Conservation (phyloP, 2,329 filamentous ascomycete species). For the Byssochlamys sp. region DNA sequence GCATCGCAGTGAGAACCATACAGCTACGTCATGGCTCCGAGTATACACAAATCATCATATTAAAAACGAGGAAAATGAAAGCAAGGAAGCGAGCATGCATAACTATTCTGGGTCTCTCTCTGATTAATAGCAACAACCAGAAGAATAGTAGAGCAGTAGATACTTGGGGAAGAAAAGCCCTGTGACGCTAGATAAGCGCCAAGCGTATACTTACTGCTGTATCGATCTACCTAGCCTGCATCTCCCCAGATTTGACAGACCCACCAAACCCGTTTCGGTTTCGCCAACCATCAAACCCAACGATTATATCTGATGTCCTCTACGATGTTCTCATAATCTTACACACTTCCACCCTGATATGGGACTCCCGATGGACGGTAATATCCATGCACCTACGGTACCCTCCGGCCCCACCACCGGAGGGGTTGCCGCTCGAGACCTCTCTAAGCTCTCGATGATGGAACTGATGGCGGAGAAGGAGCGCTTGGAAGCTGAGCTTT, state of each 20-base stretch:
- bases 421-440: slow-evolving; percentile 47
- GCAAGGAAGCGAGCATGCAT: no score
- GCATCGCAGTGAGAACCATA: neutral
- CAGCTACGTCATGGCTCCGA: neutral
- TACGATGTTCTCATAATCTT: slow-evolving; percentile 6
- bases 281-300: neutral
- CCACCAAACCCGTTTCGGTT: slow-evolving; percentile 4
- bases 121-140: neutral
- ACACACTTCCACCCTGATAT: slow-evolving; percentile 25
- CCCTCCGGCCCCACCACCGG: slow-evolving; percentile 66
- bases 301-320: neutral
- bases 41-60: neutral
- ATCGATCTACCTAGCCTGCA: neutral
- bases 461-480: slow-evolving; percentile 81
- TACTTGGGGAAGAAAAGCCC: neutral
- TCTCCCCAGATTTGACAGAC: neutral
- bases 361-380: slow-evolving; percentile 52
- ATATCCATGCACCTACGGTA: slow-evolving; percentile 61
- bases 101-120: neutral
- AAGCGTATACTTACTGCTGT: neutral
- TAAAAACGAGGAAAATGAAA: neutral
- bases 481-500: slow-evolving; percentile 73
- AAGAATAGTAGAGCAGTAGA: neutral
- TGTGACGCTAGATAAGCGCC: neutral
- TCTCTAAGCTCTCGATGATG: slow-evolving; percentile 58